Conservation (phyloP, 192 early-diverging fungal species). For the Lobosporangium transversale region DNA sequence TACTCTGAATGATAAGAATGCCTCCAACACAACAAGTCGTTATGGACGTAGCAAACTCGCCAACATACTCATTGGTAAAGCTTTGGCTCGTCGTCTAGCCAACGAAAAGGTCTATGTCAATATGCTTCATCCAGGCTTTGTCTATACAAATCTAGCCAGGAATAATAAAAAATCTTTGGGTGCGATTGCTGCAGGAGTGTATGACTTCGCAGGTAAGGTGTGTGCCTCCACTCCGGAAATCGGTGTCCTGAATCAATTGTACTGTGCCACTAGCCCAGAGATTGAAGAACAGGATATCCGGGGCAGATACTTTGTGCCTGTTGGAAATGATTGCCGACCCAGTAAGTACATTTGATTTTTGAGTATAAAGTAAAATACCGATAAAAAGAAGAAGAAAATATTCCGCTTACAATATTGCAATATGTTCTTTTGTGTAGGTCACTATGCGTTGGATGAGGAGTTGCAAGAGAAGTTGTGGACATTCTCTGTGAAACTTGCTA, state of each 20-base stretch:
- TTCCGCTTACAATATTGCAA: background rate
- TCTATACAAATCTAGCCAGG: slow-evolving; percentile 59
- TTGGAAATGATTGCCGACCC: slow-evolving; percentile 32
- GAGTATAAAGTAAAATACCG: too few species aligned
- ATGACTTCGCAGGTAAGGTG: slow-evolving; percentile 40
- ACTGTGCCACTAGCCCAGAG: slow-evolving; percentile 64
- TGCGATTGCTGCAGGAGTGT: slow-evolving; percentile 3
- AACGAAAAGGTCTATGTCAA: slow-evolving; percentile 54
- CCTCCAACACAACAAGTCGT: slow-evolving; percentile 26
- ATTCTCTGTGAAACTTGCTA: slow-evolving; percentile 27
- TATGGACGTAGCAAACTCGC: slow-evolving; percentile 66
- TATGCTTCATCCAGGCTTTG: slow-evolving; percentile 63
- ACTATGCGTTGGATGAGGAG: slow-evolving; percentile 26
- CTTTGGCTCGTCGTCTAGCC: slow-evolving; percentile 55
- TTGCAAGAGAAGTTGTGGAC: slow-evolving; percentile 36
- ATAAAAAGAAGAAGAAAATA: background rate
- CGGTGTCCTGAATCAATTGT: slow-evolving; percentile 61
- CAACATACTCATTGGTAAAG: slow-evolving; percentile 62
- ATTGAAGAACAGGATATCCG: slow-evolving; percentile 56
- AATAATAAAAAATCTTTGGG: slow-evolving; percentile 28
- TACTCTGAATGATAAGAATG: slow-evolving; percentile 50
- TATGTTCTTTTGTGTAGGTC: background rate
- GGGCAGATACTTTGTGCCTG: slow-evolving; percentile 49
- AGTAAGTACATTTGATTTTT: slow-evolving; percentile 14
- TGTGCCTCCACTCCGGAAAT: slow-evolving; percentile 43